phyloP scores from a whole-genome alignment of 805 yeast species.

The Wickerhamiella slavikovae region DNA sequence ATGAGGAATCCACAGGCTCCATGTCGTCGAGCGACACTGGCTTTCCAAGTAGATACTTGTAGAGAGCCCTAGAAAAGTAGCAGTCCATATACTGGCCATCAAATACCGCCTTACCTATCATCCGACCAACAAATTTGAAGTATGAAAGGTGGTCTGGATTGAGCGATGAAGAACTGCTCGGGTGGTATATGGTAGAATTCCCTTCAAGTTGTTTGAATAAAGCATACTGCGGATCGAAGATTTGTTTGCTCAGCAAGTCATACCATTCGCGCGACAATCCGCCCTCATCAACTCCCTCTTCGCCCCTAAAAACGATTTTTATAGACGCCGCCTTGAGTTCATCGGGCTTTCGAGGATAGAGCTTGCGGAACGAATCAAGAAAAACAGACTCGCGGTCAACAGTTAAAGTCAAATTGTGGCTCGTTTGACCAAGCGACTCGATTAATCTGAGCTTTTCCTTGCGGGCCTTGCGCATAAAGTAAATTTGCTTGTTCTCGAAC shows the following conservation, averaged over 20 bases:
- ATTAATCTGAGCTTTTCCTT: constrained; percentile 1
- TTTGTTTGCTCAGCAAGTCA: constrained; percentile 79
- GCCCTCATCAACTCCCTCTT: constrained; percentile 95
- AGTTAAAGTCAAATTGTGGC: constrained; percentile 38
- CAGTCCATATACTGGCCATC: constrained; percentile 79
- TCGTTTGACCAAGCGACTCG: constrained; percentile 17
- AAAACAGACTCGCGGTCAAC: constrained; percentile 83
- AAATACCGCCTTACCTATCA: constrained; percentile 83
- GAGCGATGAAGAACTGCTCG: constrained; percentile 77
- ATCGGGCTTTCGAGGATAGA: constrained; percentile 57
- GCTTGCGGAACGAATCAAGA: constrained; percentile 66
- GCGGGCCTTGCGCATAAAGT: constrained; percentile 48
- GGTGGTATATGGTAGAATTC: constrained; percentile 87
- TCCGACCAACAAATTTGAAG: constrained; percentile 83
- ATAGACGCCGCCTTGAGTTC: constrained; percentile 30
- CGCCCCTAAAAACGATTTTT: constrained; percentile 74
- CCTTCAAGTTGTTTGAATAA: constrained; percentile 78
- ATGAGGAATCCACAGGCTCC: constrained; percentile 83
- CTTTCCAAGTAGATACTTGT: constrained; percentile 63
- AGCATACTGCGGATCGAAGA: constrained; percentile 92
- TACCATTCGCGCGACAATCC: constrained; percentile 97
- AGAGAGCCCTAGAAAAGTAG: constrained; percentile 87
- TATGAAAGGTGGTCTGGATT: constrained; percentile 86
- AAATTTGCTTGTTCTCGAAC: constrained; percentile 81
- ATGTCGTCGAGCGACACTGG: constrained; percentile 76